These are phyloP conservation scores for Arthromyces matolae DNA, from an alignment of 768 basidiomycete genomes.

Conservation along the genomic window DNA sequence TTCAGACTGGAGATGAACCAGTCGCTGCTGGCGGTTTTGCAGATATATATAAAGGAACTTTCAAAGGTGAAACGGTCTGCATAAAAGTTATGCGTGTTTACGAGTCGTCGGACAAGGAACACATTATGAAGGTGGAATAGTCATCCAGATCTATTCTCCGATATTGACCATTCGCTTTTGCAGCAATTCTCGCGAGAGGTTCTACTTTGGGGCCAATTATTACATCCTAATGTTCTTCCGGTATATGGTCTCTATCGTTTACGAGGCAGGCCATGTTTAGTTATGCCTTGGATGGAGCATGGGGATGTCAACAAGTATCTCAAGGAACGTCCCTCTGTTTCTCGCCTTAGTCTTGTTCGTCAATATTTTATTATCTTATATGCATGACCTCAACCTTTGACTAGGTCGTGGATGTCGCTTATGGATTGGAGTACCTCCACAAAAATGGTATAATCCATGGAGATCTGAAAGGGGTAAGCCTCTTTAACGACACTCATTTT, in stretches of 20 bases:
- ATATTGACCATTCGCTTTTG: background rate
- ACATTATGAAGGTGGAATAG: background rate
- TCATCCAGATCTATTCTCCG: no score
- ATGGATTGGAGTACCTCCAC: background rate
- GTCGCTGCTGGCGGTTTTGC: background rate
- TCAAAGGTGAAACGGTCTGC: background rate
- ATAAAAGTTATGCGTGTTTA: background rate
- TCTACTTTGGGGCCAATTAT: no score
- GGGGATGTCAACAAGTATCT: no score
- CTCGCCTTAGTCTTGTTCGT: background rate
- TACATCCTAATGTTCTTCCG: background rate
- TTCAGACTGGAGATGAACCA: background rate
- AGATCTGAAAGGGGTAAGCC: background rate
- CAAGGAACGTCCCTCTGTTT: background rate
- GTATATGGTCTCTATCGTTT: no score
- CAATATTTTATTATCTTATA: no score
- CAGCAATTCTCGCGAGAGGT: background rate
- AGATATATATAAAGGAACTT: background rate
- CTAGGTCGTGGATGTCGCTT: background rate
- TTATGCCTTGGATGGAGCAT: no score
- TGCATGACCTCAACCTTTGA: background rate
- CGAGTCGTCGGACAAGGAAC: background rate
- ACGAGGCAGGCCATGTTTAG: no score
- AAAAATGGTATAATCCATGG: background rate
- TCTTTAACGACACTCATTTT: no score